A percentile compares a stretch with the other conserved stretches of the same genome.
Evolutionary conservation across 805 yeast species (phyloP).

Genomic region (Saturnispora besseyi): DNA sequence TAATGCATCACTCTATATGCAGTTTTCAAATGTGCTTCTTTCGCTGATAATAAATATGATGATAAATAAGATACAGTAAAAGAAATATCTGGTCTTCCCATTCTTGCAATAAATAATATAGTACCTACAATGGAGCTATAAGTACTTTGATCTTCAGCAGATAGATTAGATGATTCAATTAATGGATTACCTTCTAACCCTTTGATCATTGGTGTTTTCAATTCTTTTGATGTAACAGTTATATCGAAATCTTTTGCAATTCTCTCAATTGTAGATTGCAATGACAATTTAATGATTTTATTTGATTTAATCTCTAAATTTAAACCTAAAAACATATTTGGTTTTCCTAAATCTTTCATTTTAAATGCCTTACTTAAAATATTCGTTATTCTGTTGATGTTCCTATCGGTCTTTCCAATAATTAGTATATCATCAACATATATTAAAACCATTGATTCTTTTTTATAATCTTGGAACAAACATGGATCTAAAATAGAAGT

Average conservation of each 20-base stretch:
- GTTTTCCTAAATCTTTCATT: neutral
- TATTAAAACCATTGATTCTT: no score
- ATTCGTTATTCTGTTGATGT: neutral
- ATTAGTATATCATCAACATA: neutral
- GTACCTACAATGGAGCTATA: neutral
- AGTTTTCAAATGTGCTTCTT: neutral
- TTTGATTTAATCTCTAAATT: neutral
- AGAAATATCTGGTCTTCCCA: neutral
- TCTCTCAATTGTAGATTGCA: neutral
- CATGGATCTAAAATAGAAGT: neutral
- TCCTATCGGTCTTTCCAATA: neutral
- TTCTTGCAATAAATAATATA: neutral
- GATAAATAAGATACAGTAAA: neutral
- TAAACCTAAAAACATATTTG: neutral
- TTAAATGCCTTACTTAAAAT: neutral
- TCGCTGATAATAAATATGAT: neutral
- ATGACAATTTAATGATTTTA: neutral
- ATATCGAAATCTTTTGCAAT: neutral
- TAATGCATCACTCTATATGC: neutral
- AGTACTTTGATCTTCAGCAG: neutral
- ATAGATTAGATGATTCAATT: neutral
- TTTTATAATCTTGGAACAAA: neutral
- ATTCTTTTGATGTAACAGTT: neutral
- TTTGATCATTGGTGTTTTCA: neutral
- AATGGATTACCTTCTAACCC: neutral